phyloP scores from a whole-genome alignment of 2,329 filamentous ascomycete genomes.

The Neofusicoccum parvum region DNA sequence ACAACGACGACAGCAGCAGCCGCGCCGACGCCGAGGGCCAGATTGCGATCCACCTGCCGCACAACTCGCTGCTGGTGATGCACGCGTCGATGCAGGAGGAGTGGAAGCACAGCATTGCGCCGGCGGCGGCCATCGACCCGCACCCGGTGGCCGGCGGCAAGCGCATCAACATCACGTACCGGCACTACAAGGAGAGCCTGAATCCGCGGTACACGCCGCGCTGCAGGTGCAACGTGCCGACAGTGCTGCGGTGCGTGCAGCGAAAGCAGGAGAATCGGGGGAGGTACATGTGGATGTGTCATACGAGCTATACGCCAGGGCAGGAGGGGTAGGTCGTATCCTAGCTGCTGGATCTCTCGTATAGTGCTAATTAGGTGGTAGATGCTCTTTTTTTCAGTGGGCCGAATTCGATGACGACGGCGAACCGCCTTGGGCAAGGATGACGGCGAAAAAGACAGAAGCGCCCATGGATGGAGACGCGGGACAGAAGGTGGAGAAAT shows the following conservation, averaged over 20 bases:
- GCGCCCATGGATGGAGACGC: not conserved
- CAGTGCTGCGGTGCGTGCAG: conserved; percentile 75
- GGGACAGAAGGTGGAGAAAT: too few species aligned
- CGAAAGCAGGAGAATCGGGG: conserved; percentile 75
- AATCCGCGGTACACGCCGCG: conserved; percentile 77
- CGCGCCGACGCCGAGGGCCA: conserved; percentile 72
- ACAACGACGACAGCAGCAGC: conserved; percentile 36
- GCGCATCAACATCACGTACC: conserved; percentile 92
- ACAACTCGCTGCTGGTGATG: conserved; percentile 94
- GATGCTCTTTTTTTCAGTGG: conserved; percentile 82
- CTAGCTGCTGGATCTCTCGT: conserved; percentile 18
- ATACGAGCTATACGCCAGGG: conserved; percentile 71
- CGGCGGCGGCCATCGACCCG: conserved; percentile 74
- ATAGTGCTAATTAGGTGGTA: conserved; percentile 37
- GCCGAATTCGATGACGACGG: conserved; percentile 86
- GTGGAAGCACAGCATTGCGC: conserved; percentile 88
- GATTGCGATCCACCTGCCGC: conserved; percentile 89
- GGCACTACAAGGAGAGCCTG: conserved; percentile 76
- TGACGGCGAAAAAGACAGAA: not conserved
- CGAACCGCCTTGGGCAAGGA: conserved; percentile 64
- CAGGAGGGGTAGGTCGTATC: conserved; percentile 47
- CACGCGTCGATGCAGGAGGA: conserved; percentile 97
- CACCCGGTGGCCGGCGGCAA: conserved; percentile 80
- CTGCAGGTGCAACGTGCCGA: conserved; percentile 73
- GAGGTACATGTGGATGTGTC: conserved; percentile 92